Conservation (phyloP, 495 filamentous ascomycete species). For the Neurospora sp. region DNA sequence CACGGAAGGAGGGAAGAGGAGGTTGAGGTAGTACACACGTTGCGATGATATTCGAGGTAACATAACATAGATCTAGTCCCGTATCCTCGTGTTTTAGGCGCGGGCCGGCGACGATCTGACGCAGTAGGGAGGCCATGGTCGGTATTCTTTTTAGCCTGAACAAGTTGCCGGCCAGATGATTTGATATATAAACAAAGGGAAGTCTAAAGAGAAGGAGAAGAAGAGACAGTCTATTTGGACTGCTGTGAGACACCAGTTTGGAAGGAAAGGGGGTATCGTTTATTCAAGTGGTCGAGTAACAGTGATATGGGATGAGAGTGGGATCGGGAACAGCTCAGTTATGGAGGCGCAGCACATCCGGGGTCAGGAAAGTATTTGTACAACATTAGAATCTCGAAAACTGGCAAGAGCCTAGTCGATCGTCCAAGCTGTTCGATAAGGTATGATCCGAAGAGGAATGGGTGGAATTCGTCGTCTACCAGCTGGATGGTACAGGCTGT, state of each 20-base stretch:
- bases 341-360: not conserved
- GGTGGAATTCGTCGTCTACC: not conserved
- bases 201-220: not conserved
- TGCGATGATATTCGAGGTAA: slow-evolving; percentile 64
- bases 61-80: slow-evolving; percentile 90
- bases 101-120: slow-evolving; percentile 60
- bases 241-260: not conserved
- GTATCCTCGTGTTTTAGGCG: slow-evolving; percentile 74
- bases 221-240: not conserved
- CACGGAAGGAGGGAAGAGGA: not conserved
- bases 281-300: not conserved
- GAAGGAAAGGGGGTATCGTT: not conserved
- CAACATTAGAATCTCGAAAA: not conserved
- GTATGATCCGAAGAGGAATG: not conserved
- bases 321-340: not conserved
- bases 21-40: slow-evolving; percentile 35
- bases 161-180: not conserved
- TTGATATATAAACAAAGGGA: not conserved
- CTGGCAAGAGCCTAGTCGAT: not conserved
- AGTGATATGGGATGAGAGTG: not conserved
- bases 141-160: not conserved
- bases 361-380: not conserved
- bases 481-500: not conserved
- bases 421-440: not conserved
- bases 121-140: slow-evolving; percentile 42